Percentiles rank a stretch among this genome's conserved stretches.
Conservation (phyloP, 2,329 filamentous ascomycete species). For the Sclerotiophoma versabilis region DNA sequence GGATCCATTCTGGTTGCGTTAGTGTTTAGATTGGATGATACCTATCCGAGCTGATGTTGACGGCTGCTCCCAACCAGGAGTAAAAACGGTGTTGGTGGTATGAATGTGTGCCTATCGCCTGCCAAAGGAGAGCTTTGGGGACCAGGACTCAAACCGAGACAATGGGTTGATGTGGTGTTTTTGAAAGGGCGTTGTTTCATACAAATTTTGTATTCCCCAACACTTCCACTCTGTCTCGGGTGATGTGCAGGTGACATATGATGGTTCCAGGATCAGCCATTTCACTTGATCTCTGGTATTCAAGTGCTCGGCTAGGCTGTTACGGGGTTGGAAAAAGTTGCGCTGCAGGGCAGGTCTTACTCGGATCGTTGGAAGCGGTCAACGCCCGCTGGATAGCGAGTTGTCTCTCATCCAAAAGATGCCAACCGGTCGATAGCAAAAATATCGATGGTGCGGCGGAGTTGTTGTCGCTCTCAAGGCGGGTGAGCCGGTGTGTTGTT, state of each 20-base stretch:
- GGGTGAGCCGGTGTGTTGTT: constrained; percentile 28
- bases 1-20: constrained; percentile 44
- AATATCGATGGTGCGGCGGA: constrained; percentile 22
- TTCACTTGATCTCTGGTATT: constrained; percentile 20
- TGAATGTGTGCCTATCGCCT: background rate
- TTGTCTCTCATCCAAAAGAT: constrained; percentile 24
- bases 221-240: constrained; percentile 19
- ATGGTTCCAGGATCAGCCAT: constrained; percentile 27
- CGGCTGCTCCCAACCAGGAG: background rate
- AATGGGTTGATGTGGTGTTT: background rate
- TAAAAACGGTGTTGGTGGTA: background rate
- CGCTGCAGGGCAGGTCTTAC: constrained; percentile 34
- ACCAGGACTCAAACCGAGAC: constrained; percentile 14
- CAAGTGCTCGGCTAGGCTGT: constrained; percentile 22
- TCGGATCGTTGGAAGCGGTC: constrained; percentile 30
- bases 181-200: constrained; percentile 7
- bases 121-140: constrained; percentile 1
- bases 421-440: constrained; percentile 2
- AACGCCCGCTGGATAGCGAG: constrained; percentile 21
- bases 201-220: background rate
- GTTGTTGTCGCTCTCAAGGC: constrained; percentile 21
- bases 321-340: constrained; percentile 17
- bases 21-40: constrained; percentile 10
- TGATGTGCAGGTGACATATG: constrained; percentile 14
- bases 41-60: background rate